Conservation (phyloP, 805 yeast genomes). For the Ogataea nakhonphanomensis region DNA sequence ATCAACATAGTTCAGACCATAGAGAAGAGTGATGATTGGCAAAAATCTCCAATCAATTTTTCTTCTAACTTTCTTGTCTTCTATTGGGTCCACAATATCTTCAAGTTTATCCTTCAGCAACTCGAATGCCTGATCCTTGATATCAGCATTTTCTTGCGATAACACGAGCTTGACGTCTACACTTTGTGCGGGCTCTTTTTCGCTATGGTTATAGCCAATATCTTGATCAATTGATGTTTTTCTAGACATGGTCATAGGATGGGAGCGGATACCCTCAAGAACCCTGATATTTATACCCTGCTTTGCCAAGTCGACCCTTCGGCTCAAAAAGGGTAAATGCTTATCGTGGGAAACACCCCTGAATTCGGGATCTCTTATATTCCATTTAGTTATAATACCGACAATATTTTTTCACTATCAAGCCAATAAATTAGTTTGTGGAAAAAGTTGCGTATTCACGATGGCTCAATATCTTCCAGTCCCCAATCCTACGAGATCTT, state of each 20-base stretch:
- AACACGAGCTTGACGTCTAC: not conserved
- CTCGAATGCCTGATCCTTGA: slow-evolving; percentile 5
- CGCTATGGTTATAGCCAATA: not conserved
- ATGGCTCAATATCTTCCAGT: slow-evolving; percentile 19
- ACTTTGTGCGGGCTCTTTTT: not conserved
- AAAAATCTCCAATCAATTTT: slow-evolving; percentile 38
- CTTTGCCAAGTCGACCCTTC: too few species aligned
- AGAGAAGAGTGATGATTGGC: slow-evolving; percentile 31
- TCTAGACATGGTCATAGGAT: not conserved
- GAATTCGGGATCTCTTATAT: not conserved
- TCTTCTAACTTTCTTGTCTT: slow-evolving; percentile 33
- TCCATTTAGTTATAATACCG: not conserved
- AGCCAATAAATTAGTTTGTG: not conserved
- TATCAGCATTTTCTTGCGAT: slow-evolving; percentile 4
- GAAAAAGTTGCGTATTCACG: not conserved
- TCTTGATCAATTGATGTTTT: not conserved
- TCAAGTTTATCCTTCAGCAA: slow-evolving; percentile 5
- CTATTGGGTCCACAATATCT: slow-evolving; percentile 18
- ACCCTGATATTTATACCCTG: too few species aligned
- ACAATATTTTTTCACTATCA: not conserved
- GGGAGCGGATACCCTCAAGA: too few species aligned
- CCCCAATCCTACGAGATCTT: slow-evolving; percentile 19
- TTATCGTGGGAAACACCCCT: not conserved
- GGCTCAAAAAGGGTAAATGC: too few species aligned
- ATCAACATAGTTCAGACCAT: slow-evolving; percentile 20